Percentiles rank a stretch among this genome's conserved stretches.
These are phyloP conservation scores for Aureobasidium leucospermi DNA, from an alignment of 2,329 filamentous ascomycete genomes.

Conservation along the genomic window DNA sequence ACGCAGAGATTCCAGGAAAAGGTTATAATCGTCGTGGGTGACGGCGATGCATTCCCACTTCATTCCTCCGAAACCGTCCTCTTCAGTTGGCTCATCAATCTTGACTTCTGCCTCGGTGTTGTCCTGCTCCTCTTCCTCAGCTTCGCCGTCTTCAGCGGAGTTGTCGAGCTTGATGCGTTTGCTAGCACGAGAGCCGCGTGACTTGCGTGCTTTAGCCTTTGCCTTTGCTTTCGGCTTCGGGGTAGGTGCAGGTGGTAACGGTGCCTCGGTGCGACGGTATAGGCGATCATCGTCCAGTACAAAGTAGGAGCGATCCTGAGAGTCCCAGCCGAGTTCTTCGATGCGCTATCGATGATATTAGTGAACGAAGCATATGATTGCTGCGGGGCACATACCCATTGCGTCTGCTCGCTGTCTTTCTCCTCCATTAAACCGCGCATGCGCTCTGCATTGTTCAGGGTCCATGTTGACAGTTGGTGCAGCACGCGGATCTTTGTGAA, in stretches of 20 bases:
- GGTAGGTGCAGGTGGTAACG: slow-evolving; percentile 47
- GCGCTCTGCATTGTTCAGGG: slow-evolving; percentile 77
- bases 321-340: slow-evolving; percentile 82
- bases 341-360: slow-evolving; percentile 44
- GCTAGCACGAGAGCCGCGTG: slow-evolving; percentile 53
- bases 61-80: slow-evolving; percentile 59
- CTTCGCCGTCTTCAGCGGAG: slow-evolving; percentile 36
- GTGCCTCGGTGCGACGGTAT: slow-evolving; percentile 77
- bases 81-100: slow-evolving; percentile 27
- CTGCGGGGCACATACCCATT: slow-evolving; percentile 58
- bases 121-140: slow-evolving; percentile 33
- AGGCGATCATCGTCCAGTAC: slow-evolving; percentile 90
- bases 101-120: slow-evolving; percentile 22
- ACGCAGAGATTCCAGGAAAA: slow-evolving; percentile 62
- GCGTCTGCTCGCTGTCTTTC: slow-evolving; percentile 70
- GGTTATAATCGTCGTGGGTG: slow-evolving; percentile 67
- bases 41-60: slow-evolving; percentile 90
- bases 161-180: slow-evolving; percentile 60
- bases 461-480: slow-evolving; percentile 84
- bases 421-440: slow-evolving; percentile 82
- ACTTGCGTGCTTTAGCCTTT: slow-evolving; percentile 44
- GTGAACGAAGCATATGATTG: slow-evolving; percentile 17
- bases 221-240: slow-evolving; percentile 47
- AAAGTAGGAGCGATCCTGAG: slow-evolving; percentile 77
- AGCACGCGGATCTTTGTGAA: slow-evolving; percentile 76